These are phyloP conservation scores for Paulownia fortunei DNA, from an alignment of 257 asterid genomes.

Conservation along the genomic window DNA sequence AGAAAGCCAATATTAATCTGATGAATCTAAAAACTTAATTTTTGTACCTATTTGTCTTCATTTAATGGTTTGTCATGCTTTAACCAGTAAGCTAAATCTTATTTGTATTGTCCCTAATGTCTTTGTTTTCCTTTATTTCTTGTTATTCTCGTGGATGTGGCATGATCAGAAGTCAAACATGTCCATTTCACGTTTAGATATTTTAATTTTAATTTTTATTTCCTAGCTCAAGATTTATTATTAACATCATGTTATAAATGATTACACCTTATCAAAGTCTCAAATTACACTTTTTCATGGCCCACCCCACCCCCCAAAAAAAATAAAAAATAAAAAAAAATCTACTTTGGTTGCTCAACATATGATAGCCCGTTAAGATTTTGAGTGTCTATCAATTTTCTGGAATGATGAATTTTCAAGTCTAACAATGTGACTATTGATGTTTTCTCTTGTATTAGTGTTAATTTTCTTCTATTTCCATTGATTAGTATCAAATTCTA, in stretches of 20 bases:
- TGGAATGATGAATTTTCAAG: background rate
- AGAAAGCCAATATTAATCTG: too few species aligned
- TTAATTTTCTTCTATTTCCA: background rate
- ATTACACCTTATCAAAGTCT: too few species aligned
- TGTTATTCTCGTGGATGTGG: background rate
- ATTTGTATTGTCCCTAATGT: background rate
- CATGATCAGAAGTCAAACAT: background rate
- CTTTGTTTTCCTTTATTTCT: background rate
- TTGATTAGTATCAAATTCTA: background rate
- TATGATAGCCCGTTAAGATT: background rate
- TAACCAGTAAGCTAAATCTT: background rate
- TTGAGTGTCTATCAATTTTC: background rate
- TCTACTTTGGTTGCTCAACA: background rate
- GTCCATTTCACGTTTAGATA: background rate
- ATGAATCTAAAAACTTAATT: background rate
- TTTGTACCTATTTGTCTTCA: background rate
- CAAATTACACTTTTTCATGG: too few species aligned
- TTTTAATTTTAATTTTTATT: background rate
- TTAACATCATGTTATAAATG: too few species aligned
- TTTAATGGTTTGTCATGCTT: slow-evolving; percentile 9
- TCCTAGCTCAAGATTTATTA: background rate
- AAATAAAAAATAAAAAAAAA: background rate
- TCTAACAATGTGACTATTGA: background rate
- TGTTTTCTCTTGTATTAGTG: background rate
- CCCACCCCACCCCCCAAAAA: too few species aligned